phyloP scores from a whole-genome alignment of 352 stramenopile genomes.

The Phytopythium sindhum region DNA sequence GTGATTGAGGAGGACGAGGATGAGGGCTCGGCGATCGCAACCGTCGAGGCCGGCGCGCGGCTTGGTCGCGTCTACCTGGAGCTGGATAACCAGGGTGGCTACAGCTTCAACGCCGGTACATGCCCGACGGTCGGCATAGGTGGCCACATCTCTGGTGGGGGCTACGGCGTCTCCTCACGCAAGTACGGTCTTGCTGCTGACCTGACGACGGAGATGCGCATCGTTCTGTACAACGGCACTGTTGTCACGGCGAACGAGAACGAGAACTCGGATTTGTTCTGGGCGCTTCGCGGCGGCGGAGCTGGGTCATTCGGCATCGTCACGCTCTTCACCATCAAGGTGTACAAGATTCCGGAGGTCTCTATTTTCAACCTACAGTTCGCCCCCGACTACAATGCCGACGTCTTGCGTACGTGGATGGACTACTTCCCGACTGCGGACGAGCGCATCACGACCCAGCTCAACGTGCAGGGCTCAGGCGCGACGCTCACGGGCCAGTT shows the following conservation, averaged over 20 bases:
- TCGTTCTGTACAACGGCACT: slow-evolving; percentile 38
- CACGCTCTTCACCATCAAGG: slow-evolving; percentile 47
- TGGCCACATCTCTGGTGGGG: slow-evolving; percentile 47
- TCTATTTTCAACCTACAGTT: slow-evolving; percentile 46
- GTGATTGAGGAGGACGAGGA: slow-evolving; percentile 24
- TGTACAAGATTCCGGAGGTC: slow-evolving; percentile 35
- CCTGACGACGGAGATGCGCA: slow-evolving; percentile 36
- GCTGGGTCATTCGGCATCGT: slow-evolving; percentile 54
- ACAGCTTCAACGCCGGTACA: slow-evolving; percentile 56
- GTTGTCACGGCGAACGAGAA: slow-evolving; percentile 38
- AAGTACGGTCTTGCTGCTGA: slow-evolving; percentile 50
- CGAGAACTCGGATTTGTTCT: slow-evolving; percentile 42
- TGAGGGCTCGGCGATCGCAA: slow-evolving; percentile 31
- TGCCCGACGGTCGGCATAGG: slow-evolving; percentile 52
- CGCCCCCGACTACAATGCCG: slow-evolving; percentile 23
- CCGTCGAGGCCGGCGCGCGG: slow-evolving; percentile 35
- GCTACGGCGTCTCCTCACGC: slow-evolving; percentile 45
- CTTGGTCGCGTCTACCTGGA: slow-evolving; percentile 46
- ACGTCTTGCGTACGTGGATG: slow-evolving; percentile 46
- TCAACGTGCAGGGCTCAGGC: slow-evolving; percentile 32
- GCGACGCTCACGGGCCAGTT: slow-evolving; percentile 41
- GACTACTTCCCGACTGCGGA: slow-evolving; percentile 45
- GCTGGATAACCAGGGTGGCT: slow-evolving; percentile 35
- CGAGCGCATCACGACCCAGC: slow-evolving; percentile 45
- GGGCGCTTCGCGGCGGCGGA: slow-evolving; percentile 44